Base-by-base conservation (phyloP, 305 asterid species). In the Fraxinus greggii region DNA sequence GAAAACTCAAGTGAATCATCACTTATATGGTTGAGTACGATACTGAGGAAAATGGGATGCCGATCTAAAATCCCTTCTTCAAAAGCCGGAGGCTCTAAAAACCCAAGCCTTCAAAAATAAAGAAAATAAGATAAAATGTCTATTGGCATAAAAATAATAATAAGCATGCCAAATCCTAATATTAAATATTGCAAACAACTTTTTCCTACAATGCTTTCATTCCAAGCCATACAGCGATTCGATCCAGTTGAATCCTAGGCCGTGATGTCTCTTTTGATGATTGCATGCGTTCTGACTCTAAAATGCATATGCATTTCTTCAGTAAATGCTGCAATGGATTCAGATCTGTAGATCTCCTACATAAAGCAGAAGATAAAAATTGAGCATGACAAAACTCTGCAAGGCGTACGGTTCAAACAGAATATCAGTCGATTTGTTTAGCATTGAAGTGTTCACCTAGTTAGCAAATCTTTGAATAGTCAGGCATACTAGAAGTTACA, bases 11-110 rank as follows among this genome's bases (percentile, higher is more conserved):
- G 79, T 29, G 98, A 93, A 89, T 97, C 99, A 40, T 95, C 99
- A 78, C 97, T 94, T 67, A 94, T 92, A 88, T 92, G 95, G 90
- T 97, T 94, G 84, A 97, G 96, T 84, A 97, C 98, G 45, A 97
- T 91, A 80, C 98, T 97, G 79, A 97, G 97, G 85, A 97, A 97
- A 86, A 92, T 87, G 85, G 98, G 98, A 90, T 97, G 92, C 5
- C 91, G 96, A 79, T 97, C 98, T 83, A 97, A 87, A 86, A 97
- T 90, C 89, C 99, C 99, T 90, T 97, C 98, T 88, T 97, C 99
- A 92, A 97, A 93, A 81, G 98, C 96, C 78, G 91, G 95, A 88
- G 99, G 97, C 87, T 97, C 99, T 80, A 97, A 85, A 88, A 92
- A 93, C 82, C 99, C 99, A 86, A 94, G 91, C 92, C 99, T 97